Evolutionary conservation across 2,329 filamentous ascomycete genomes (phyloP).

Genomic region (Zasmidium cellare): DNA sequence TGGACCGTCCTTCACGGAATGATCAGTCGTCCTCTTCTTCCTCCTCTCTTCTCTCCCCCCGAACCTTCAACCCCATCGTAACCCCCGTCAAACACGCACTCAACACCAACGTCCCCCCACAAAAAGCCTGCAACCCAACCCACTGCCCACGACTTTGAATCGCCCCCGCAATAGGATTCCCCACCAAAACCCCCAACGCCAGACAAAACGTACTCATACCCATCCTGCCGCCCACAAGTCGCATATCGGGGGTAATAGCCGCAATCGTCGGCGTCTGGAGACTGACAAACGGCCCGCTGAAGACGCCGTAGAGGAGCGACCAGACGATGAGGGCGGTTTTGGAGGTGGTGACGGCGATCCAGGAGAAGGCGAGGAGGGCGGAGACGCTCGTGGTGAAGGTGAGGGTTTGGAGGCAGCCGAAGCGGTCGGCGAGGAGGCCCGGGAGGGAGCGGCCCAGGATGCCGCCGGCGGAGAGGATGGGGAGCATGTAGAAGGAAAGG

Average conservation of each 20-base stretch:
- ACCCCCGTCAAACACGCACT: not conserved
- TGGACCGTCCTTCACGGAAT: too few relatives aligned
- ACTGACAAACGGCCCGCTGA: conserved; percentile 43
- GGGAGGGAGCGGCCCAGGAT: conserved; percentile 48
- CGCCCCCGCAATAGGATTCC: conserved; percentile 24
- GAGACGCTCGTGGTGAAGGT: conserved; percentile 33
- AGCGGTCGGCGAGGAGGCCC: conserved; percentile 44
- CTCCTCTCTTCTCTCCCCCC: not conserved
- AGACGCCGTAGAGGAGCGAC: conserved; percentile 46
- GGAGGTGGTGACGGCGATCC: conserved; percentile 32
- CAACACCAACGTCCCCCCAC: conserved; percentile 16
- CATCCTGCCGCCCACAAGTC: conserved; percentile 23
- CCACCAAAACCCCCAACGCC: conserved; percentile 24
- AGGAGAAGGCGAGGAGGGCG: conserved; percentile 29
- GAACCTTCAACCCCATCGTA: conserved; percentile 5
- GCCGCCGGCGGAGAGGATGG: conserved; percentile 63
- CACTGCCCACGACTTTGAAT: conserved; percentile 13
- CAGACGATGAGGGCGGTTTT: conserved; percentile 39
- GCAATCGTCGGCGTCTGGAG: conserved; percentile 41
- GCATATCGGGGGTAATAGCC: conserved; percentile 15
- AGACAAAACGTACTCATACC: conserved; percentile 24
- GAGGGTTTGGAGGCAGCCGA: conserved; percentile 48
- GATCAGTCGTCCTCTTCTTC: not conserved
- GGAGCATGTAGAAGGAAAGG: conserved; percentile 64
- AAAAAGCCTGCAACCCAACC: conserved; percentile 25